phyloP scores from a whole-genome alignment of 2,329 filamentous ascomycete species.

The Aspergillus ochraceus region DNA sequence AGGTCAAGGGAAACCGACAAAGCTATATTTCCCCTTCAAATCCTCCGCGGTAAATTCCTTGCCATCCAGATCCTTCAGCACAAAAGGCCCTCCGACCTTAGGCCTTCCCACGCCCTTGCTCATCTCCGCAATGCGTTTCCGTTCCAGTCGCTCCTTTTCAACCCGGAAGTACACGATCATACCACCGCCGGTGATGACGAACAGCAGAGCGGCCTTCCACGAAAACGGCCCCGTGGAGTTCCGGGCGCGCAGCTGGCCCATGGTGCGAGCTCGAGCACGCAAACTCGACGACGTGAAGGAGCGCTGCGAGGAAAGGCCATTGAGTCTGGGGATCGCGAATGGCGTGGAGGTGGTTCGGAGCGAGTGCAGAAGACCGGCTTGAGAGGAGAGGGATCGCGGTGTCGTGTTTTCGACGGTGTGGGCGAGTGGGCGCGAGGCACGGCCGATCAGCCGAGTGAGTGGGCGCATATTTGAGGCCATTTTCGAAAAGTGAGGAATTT shows the following conservation, averaged over 20 bases:
- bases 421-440: conserved; percentile 12
- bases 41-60: conserved; percentile 74
- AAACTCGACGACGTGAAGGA: conserved; percentile 31
- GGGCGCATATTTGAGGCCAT: conserved; percentile 31
- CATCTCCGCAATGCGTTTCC: conserved; percentile 84
- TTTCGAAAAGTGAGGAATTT: neutral
- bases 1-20: conserved; percentile 37
- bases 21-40: conserved; percentile 77
- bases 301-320: conserved; percentile 7
- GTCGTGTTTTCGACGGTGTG: conserved; percentile 10
- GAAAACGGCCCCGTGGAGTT: conserved; percentile 70
- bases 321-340: neutral
- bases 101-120: conserved; percentile 90
- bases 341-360: conserved; percentile 1
- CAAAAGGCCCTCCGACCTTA: conserved; percentile 87
- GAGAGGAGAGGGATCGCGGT: conserved; percentile 3
- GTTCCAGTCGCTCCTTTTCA: conserved; percentile 88
- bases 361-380: conserved; percentile 3
- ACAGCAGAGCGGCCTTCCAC: conserved; percentile 83
- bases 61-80: conserved; percentile 78
- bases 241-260: conserved; percentile 42
- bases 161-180: conserved; percentile 89
- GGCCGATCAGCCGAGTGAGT: conserved; percentile 15
- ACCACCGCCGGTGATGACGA: conserved; percentile 73
- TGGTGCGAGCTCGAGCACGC: conserved; percentile 33